Base-by-base conservation (phyloP, 2,329 filamentous ascomycete species). In the Xylaria sp. region DNA sequence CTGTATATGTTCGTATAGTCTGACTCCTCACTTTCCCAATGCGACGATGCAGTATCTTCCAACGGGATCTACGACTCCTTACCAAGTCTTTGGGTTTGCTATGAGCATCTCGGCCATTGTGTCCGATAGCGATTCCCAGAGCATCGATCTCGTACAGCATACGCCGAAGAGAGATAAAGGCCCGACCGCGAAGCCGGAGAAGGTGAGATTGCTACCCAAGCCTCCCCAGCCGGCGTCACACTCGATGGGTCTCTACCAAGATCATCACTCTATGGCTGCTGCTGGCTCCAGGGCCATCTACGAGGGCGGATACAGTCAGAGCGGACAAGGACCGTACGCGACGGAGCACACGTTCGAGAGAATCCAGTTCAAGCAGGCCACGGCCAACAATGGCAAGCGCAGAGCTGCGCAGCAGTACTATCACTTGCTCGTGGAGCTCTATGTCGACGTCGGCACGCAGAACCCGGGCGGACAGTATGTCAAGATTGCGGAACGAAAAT, bases 341-440 rank as follows among this genome's bases (percentile, higher is more conserved):
- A 85, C 82, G 7, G 87, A 89, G 72, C 85, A 89, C 70, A 88
- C 85, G 0, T 97, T 97, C 77, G 94, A 97, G 77, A 90, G 94
- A 12, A 96, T 97, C 60, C 94, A 97, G 75, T 97, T 97, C 86
- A 97, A 97, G 79, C 93, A 93, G 72, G 94, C 94, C 1, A 97
- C 94, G 0, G 93, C 93, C 28, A 97, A 97, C 81, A 97, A 97
- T 73, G 94, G 94, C 55, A 97, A 97, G 79, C 87, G 94, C 72
- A 86, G 94, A 65, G 94, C 94, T 1, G 93, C 94, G 20, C 94
- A 97, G 77, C 94, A 97, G 74, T 97, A 94, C 79, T 97, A 97
- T 76, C 93, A 96, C 74, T 85, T 97, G n/a, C 88, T 97, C 53
- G 90, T 97, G 4, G 93, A 97, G 77, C 87, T 97, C 0, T 93